These are phyloP conservation scores for Dryas alaskensis DNA, from an alignment of 306 rosid genomes.

Conservation along the genomic window DNA sequence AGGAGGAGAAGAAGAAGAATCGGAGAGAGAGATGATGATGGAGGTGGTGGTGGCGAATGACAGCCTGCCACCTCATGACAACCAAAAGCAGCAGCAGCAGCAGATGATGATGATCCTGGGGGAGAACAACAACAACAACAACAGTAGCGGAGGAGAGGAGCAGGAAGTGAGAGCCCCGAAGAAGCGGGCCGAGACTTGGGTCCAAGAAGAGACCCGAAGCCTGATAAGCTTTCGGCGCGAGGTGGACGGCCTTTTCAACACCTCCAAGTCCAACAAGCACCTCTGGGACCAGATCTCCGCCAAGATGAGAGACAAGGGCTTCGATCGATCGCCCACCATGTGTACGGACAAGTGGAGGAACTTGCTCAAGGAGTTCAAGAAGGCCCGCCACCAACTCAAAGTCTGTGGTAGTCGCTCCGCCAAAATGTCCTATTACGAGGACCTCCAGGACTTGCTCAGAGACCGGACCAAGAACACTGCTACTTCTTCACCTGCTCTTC, in stretches of 20 bases:
- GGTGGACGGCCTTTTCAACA: slow-evolving; percentile 75
- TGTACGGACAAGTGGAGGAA: slow-evolving; percentile 99
- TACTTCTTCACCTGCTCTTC: background rate
- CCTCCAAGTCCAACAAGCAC: slow-evolving; percentile 90
- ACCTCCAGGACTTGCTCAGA: slow-evolving; percentile 14
- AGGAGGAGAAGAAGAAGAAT: slow-evolving; percentile 8
- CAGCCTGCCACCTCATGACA: background rate
- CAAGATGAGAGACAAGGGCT: slow-evolving; percentile 86
- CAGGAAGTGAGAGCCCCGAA: slow-evolving; percentile 83
- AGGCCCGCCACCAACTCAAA: slow-evolving; percentile 59
- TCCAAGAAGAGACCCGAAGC: slow-evolving; percentile 84
- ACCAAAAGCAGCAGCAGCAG: slow-evolving; percentile 28
- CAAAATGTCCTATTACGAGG: slow-evolving; percentile 9
- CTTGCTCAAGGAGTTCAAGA: slow-evolving; percentile 89
- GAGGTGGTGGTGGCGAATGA: slow-evolving; percentile 16
- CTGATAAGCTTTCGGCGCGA: slow-evolving; percentile 71
- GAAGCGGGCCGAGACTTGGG: slow-evolving; percentile 97
- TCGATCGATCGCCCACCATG: slow-evolving; percentile 94
- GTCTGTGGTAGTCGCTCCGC: slow-evolving; percentile 1
- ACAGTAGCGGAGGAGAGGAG: slow-evolving; percentile 70
- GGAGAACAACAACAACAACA: slow-evolving; percentile 34
- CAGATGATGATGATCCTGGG: slow-evolving; percentile 50
- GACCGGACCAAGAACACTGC: background rate
- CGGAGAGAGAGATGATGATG: slow-evolving; percentile 26
- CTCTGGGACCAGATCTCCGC: slow-evolving; percentile 89